Evolutionary conservation across 1,284 basidiomycete species (phyloP).

Genomic region (Naganishia cerealis): DNA sequence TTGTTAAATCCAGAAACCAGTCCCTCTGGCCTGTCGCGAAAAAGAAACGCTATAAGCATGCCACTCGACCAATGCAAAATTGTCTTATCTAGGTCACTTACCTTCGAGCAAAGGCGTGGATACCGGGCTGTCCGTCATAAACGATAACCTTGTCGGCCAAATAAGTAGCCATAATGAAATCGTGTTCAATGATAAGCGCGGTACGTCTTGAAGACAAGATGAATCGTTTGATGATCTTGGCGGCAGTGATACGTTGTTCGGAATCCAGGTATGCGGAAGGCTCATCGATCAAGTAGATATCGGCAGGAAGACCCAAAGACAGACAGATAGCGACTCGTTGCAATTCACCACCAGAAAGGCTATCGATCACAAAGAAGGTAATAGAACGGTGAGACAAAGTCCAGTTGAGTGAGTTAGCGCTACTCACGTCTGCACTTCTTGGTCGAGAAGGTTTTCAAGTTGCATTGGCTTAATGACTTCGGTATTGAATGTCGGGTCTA

Average conservation of each 20-base stretch:
- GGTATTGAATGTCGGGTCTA: constrained; percentile 87
- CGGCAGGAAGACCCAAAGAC: constrained; percentile 76
- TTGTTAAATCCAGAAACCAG: constrained; percentile 55
- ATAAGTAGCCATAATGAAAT: constrained; percentile 84
- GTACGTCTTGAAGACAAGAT: constrained; percentile 93
- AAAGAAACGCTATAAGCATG: constrained; percentile 22
- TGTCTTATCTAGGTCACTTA: constrained; percentile 54
- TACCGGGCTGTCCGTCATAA: constrained; percentile 81
- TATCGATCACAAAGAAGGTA: constrained; percentile 18
- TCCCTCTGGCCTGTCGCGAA: constrained; percentile 47
- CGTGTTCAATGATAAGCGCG: constrained; percentile 95
- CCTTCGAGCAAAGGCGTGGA: constrained; percentile 80
- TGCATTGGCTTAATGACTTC: constrained; percentile 94
- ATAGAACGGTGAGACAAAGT: neutral
- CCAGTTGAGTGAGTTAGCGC: neutral
- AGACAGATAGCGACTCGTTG: constrained; percentile 93
- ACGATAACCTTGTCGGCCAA: constrained; percentile 96
- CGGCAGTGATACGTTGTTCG: constrained; percentile 94
- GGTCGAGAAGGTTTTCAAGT: constrained; percentile 87
- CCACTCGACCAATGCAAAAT: neutral
- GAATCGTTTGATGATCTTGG: constrained; percentile 92
- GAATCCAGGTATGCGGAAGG: constrained; percentile 72
- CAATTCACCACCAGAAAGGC: constrained; percentile 88
- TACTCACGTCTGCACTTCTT: constrained; percentile 79
- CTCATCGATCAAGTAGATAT: constrained; percentile 83